A percentile compares a stretch with the other conserved stretches of the same genome.
Evolutionary conservation across 2,329 filamentous ascomycete species (phyloP).

Genomic region (Ophiostoma perfectum): DNA sequence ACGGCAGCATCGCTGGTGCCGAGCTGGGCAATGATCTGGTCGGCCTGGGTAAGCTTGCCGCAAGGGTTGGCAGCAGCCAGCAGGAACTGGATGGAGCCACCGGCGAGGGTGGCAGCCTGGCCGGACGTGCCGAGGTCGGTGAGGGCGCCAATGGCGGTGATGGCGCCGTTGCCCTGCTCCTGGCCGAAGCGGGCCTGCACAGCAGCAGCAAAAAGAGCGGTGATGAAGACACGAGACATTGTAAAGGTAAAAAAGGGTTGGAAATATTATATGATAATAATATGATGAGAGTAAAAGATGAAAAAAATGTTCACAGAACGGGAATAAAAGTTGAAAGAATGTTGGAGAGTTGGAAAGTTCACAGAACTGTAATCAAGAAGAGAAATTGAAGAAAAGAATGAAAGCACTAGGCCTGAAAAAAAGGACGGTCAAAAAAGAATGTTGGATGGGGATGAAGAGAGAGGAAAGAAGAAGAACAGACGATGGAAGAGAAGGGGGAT

Average conservation of each 20-base stretch:
- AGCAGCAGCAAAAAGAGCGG: slow-evolving; percentile 30
- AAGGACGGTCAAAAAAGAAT: slow-evolving; percentile 16
- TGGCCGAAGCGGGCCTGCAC: slow-evolving; percentile 53
- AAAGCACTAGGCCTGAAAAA: slow-evolving; percentile 16
- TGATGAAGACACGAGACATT: slow-evolving; percentile 34
- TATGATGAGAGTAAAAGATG: background rate
- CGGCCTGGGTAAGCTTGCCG: slow-evolving; percentile 54
- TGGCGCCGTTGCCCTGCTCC: slow-evolving; percentile 50
- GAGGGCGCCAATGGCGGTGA: slow-evolving; percentile 48
- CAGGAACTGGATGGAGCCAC: slow-evolving; percentile 54
- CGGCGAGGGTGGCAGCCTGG: slow-evolving; percentile 57
- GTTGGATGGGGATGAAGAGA: slow-evolving; percentile 10
- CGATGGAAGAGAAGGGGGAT: background rate
- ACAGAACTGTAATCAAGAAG: slow-evolving; percentile 11
- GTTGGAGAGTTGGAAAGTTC: background rate
- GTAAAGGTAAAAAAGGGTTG: background rate
- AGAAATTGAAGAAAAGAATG: background rate
- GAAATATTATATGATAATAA: slow-evolving; percentile 8
- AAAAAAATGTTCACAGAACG: slow-evolving; percentile 22
- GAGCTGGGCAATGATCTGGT: slow-evolving; percentile 57
- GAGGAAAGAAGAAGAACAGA: background rate
- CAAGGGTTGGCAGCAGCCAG: slow-evolving; percentile 48
- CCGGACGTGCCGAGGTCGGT: slow-evolving; percentile 51
- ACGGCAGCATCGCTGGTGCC: slow-evolving; percentile 55
- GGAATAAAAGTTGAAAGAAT: background rate